Evolutionary conservation across 139 green algal species (phyloP).

Genomic region (Yamagishiella unicocca): DNA sequence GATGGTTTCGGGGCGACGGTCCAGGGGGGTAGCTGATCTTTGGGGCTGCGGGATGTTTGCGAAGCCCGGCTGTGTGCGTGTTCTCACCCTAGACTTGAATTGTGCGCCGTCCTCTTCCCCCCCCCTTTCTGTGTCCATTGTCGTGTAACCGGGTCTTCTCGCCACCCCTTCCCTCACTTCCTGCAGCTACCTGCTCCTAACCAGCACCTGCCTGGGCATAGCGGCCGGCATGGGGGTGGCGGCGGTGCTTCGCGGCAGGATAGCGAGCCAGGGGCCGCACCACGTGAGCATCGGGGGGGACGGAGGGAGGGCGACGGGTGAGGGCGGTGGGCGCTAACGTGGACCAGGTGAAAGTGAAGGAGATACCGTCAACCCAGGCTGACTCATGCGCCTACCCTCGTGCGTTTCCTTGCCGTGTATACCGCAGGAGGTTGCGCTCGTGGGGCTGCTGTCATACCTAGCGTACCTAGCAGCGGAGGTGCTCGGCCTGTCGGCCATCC

Average conservation of each 20-base stretch:
- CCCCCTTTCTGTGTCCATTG: not conserved
- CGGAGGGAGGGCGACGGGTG: not conserved
- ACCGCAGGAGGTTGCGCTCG: slow-evolving; percentile 72
- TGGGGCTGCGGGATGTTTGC: not conserved
- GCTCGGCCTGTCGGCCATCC: slow-evolving; percentile 83
- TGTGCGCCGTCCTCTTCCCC: not conserved
- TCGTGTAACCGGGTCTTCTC: not conserved
- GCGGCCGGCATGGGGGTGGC: slow-evolving; percentile 54
- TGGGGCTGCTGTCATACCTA: slow-evolving; percentile 83
- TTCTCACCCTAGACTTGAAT: not conserved
- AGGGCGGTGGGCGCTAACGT: not conserved
- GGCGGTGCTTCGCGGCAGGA: slow-evolving; percentile 43
- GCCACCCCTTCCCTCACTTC: not conserved
- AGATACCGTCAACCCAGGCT: not conserved
- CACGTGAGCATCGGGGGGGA: slow-evolving; percentile 48
- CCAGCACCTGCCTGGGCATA: slow-evolving; percentile 54
- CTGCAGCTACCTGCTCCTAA: slow-evolving; percentile 60
- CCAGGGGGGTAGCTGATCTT: too few relatives aligned
- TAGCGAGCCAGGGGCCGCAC: slow-evolving; percentile 49
- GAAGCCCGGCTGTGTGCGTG: not conserved
- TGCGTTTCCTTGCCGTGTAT: not conserved
- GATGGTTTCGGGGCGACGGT: too few relatives aligned
- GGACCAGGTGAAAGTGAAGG: not conserved
- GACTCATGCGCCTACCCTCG: not conserved
- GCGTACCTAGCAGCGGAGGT: slow-evolving; percentile 86